phyloP scores from a whole-genome alignment of 495 filamentous ascomycete genomes.

The Cercophora newfieldiana region DNA sequence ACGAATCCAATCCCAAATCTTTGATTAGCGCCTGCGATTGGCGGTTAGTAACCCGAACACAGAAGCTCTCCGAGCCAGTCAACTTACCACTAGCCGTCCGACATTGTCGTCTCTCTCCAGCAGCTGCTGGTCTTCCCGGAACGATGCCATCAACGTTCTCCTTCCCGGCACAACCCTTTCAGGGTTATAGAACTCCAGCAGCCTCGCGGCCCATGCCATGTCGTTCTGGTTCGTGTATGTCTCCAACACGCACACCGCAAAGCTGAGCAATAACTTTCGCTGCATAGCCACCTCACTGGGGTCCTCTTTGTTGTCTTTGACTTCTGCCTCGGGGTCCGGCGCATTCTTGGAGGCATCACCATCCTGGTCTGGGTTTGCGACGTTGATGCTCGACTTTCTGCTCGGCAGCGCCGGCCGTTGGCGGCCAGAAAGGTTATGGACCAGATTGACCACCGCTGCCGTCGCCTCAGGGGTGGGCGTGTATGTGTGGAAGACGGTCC shows the following conservation, averaged over 20 bases:
- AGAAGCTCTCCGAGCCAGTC: background rate
- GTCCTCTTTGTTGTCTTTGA: conserved; percentile 47
- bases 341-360: conserved; percentile 55
- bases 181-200: conserved; percentile 72
- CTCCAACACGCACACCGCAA: conserved; percentile 81
- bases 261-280: conserved; percentile 75
- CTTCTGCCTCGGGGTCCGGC: conserved; percentile 78
- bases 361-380: conserved; percentile 47
- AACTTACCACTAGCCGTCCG: conserved; percentile 71
- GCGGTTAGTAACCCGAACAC: background rate
- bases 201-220: conserved; percentile 71
- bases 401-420: conserved; percentile 75
- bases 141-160: conserved; percentile 60
- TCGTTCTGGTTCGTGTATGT: conserved; percentile 68
- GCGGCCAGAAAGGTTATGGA: conserved; percentile 70
- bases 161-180: conserved; percentile 56
- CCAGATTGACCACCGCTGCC: conserved; percentile 69
- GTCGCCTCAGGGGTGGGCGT: conserved; percentile 64
- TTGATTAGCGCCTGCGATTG: conserved; percentile 62
- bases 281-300: conserved; percentile 63
- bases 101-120: conserved; percentile 68
- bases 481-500: conserved; percentile 72
- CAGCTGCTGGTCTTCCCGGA: conserved; percentile 60
- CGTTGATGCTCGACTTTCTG: conserved; percentile 61
- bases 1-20: conserved; percentile 59